Percentiles rank a stretch among this genome's conserved stretches.
Evolutionary conservation across 1,284 basidiomycete species (phyloP).

Genomic region (Amylostereum areolatum): DNA sequence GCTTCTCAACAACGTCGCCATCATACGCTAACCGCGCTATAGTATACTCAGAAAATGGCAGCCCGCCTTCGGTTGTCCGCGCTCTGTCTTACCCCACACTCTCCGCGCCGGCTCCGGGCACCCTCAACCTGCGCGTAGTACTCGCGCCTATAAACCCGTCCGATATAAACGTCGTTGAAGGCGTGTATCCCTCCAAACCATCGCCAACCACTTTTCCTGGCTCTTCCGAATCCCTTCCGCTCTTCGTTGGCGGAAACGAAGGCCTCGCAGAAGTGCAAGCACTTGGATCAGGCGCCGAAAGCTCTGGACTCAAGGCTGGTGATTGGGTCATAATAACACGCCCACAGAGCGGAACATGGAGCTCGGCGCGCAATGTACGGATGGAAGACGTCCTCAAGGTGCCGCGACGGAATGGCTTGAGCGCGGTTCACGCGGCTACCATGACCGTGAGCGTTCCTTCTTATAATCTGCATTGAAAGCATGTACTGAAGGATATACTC

Average conservation of each 20-base stretch:
- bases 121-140: slow-evolving; percentile 63
- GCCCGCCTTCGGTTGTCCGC: slow-evolving; percentile 53
- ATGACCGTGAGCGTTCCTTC: slow-evolving; percentile 46
- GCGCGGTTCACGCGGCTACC: slow-evolving; percentile 65
- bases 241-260: slow-evolving; percentile 75
- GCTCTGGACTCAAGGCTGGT: slow-evolving; percentile 35
- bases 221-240: slow-evolving; percentile 24
- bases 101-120: slow-evolving; percentile 43
- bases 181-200: slow-evolving; percentile 72
- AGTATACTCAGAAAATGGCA: slow-evolving; percentile 55
- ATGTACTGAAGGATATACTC: neutral
- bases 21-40: slow-evolving; percentile 48
- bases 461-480: neutral
- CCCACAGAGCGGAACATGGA: slow-evolving; percentile 74
- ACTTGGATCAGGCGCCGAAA: slow-evolving; percentile 47
- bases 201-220: slow-evolving; percentile 26
- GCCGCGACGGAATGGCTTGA: slow-evolving; percentile 38
- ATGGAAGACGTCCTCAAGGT: slow-evolving; percentile 57
- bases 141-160: slow-evolving; percentile 79
- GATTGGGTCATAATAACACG: slow-evolving; percentile 76
- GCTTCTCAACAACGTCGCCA: slow-evolving; percentile 7
- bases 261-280: slow-evolving; percentile 65
- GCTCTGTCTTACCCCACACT: slow-evolving; percentile 47
- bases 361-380: slow-evolving; percentile 50
- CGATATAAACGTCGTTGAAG: slow-evolving; percentile 78